A percentile compares a stretch with the other conserved stretches of the same genome.
Conservation (phyloP, 2,329 filamentous ascomycete species). For the Penicillium frequentans region DNA sequence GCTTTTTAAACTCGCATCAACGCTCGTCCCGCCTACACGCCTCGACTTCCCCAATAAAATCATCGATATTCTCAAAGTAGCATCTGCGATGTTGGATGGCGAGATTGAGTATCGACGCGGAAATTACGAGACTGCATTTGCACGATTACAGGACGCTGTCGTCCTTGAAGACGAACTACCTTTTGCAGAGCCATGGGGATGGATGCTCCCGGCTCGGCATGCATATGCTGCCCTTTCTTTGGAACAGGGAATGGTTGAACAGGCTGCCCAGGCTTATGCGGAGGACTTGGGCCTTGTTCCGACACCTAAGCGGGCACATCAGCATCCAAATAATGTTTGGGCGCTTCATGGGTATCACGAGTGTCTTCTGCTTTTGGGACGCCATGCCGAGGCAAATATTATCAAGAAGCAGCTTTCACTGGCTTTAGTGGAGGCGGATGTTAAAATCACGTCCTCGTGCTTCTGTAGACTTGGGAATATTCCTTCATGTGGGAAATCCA, state of each 20-base stretch:
- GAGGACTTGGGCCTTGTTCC: constrained; percentile 61
- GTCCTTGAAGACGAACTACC: constrained; percentile 61
- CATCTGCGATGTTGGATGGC: constrained; percentile 65
- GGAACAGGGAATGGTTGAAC: constrained; percentile 59
- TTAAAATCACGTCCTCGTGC: constrained; percentile 57
- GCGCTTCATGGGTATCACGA: constrained; percentile 71
- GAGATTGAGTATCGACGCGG: constrained; percentile 69
- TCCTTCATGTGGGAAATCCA: background rate
- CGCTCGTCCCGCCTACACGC: constrained; percentile 57
- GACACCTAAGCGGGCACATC: constrained; percentile 60
- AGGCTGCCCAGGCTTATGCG: constrained; percentile 58
- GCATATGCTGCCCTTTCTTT: constrained; percentile 67
- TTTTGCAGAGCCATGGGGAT: constrained; percentile 73
- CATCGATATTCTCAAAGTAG: constrained; percentile 62
- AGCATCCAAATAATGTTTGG: constrained; percentile 74
- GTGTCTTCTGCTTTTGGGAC: constrained; percentile 58
- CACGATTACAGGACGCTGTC: constrained; percentile 57
- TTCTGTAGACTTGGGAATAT: constrained; percentile 47
- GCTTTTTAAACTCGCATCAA: constrained; percentile 53
- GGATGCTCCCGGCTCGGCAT: constrained; percentile 73
- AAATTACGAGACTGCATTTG: constrained; percentile 59
- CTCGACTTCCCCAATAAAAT: constrained; percentile 68
- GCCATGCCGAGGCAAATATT: constrained; percentile 46
- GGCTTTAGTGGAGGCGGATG: constrained; percentile 58
- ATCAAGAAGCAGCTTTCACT: constrained; percentile 51